A percentile compares a stretch with the other conserved stretches of the same genome.
Conservation (phyloP, 352 stramenopile species). For the Phytophthora parvispora region DNA sequence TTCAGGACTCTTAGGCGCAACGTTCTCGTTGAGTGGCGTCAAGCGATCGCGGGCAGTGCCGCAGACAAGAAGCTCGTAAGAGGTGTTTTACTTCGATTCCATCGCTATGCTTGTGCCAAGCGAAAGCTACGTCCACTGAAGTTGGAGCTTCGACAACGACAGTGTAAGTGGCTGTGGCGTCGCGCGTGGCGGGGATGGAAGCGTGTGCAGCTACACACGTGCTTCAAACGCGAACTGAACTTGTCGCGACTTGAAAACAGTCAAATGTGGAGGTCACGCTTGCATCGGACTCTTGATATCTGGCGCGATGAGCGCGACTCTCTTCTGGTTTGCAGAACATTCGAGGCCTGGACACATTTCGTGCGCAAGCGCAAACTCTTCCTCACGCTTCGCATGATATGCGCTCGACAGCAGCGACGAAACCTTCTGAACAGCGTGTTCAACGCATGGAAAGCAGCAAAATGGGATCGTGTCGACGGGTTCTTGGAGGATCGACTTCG, state of each 20-base stretch:
- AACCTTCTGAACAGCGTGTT: conserved; percentile 66
- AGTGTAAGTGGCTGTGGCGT: conserved; percentile 24
- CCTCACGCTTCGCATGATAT: conserved; percentile 56
- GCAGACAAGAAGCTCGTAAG: conserved; percentile 55
- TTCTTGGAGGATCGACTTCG: conserved; percentile 68
- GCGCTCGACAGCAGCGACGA: conserved; percentile 35
- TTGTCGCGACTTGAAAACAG: conserved; percentile 55
- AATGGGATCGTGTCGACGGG: conserved; percentile 68
- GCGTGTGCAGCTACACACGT: conserved; percentile 60
- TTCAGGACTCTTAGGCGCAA: conserved; percentile 5
- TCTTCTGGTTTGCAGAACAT: conserved; percentile 37
- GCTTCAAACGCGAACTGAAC: conserved; percentile 69
- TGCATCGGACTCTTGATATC: conserved; percentile 60
- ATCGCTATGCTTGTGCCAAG: conserved; percentile 49
- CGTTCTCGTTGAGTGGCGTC: conserved; percentile 56
- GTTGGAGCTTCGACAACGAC: conserved; percentile 19
- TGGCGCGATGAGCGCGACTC: conserved; percentile 48
- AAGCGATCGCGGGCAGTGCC: conserved; percentile 54
- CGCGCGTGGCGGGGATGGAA: conserved; percentile 59
- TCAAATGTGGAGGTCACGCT: conserved; percentile 47
- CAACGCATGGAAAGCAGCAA: conserved; percentile 66
- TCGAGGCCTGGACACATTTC: conserved; percentile 61
- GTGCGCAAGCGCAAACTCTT: conserved; percentile 62
- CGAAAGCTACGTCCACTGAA: conserved; percentile 50
- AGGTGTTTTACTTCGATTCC: conserved; percentile 31